A percentile compares a stretch with the other conserved stretches of the same genome.
Conservation (phyloP, 1,284 basidiomycete genomes). For the Cerioporus squamosus region DNA sequence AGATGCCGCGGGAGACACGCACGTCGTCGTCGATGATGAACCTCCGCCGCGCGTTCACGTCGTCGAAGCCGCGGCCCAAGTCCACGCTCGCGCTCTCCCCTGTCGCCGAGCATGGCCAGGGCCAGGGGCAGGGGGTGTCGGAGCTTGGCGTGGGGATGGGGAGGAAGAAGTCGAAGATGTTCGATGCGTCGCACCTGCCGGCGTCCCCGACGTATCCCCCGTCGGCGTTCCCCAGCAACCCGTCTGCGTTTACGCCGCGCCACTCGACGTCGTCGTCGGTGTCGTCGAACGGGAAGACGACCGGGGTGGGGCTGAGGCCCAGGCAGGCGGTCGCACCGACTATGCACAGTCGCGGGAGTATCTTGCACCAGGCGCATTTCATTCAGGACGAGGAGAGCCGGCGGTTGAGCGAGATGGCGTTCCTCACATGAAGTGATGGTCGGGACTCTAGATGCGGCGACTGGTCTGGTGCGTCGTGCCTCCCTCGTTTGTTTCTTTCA, state of each 20-base stretch:
- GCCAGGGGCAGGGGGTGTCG: too few species aligned
- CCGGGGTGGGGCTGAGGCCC: conserved; percentile 21
- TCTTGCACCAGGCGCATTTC: conserved; percentile 50
- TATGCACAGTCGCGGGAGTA: conserved; percentile 60
- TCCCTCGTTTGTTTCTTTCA: too few species aligned
- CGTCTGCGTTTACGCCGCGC: too few species aligned
- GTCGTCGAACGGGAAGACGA: conserved; percentile 6
- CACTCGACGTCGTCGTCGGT: neutral
- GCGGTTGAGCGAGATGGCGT: conserved; percentile 71
- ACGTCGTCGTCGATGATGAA: conserved; percentile 32
- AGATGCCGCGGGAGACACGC: conserved; percentile 16
- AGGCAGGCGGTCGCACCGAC: conserved; percentile 55
- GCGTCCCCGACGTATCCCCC: conserved; percentile 7
- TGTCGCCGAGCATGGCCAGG: neutral
- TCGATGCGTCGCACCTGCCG: conserved; percentile 21
- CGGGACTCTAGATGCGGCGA: too few species aligned
- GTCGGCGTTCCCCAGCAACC: too few species aligned
- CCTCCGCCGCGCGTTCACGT: conserved; percentile 35
- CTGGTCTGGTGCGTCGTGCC: too few species aligned
- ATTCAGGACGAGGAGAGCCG: conserved; percentile 71
- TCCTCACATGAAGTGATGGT: conserved; percentile 47
- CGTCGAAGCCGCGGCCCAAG: conserved; percentile 24
- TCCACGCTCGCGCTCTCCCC: conserved; percentile 16
- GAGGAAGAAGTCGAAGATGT: conserved; percentile 11
- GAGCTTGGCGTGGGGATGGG: neutral